These are phyloP conservation scores for Hortiboletus campestris DNA, from an alignment of 768 basidiomycete species.

Conservation along the genomic window DNA sequence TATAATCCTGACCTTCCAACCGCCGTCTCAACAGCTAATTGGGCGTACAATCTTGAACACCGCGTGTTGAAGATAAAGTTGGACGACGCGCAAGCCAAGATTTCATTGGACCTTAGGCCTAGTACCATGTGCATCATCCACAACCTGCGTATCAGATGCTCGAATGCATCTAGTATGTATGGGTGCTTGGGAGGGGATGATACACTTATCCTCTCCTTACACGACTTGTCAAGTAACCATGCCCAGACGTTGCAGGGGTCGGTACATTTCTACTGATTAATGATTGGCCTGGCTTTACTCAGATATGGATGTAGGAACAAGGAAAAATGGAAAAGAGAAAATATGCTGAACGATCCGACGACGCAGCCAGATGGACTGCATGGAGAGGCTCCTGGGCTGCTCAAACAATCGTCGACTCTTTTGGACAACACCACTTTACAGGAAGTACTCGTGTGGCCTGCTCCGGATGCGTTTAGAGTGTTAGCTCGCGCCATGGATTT, in stretches of 20 bases:
- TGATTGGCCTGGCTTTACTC: neutral
- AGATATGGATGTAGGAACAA: conserved; percentile 30
- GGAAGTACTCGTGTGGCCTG: conserved; percentile 34
- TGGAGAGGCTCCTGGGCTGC: conserved; percentile 3
- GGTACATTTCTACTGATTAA: neutral
- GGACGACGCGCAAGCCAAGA: conserved; percentile 45
- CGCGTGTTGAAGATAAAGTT: conserved; percentile 52
- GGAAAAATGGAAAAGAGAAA: conserved; percentile 31
- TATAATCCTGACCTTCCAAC: conserved; percentile 41
- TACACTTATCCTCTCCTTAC: conserved; percentile 18
- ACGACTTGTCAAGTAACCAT: conserved; percentile 17
- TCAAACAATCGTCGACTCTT: neutral
- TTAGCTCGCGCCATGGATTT: conserved; percentile 54
- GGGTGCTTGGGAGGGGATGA: conserved; percentile 32
- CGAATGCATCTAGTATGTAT: conserved; percentile 8
- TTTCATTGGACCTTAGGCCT: conserved; percentile 35
- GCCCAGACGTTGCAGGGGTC: conserved; percentile 23
- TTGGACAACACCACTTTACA: conserved; percentile 31
- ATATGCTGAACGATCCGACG: conserved; percentile 4
- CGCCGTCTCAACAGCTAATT: conserved; percentile 29
- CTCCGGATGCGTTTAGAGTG: conserved; percentile 41
- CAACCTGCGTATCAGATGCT: conserved; percentile 47
- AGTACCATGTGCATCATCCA: conserved; percentile 49
- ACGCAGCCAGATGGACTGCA: neutral
- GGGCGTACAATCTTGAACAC: conserved; percentile 47